Evolutionary conservation across 1,284 basidiomycete species (phyloP), one percentile per base, ranked within the genome.

Genomic region (Cryptococcus sp.): DNA sequence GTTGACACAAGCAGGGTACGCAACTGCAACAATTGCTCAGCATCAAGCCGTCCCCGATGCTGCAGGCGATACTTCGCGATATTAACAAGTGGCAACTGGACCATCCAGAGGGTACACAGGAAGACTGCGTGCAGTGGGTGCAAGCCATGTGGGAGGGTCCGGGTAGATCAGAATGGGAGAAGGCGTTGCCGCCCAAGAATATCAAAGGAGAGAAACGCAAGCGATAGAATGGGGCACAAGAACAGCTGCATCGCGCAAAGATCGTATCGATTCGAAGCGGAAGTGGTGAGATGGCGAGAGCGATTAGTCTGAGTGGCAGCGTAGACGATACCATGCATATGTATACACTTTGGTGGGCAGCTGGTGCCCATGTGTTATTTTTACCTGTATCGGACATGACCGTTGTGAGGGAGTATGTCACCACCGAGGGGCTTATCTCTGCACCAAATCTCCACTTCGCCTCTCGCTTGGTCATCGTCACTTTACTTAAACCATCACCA

Each of bases 61-160:
- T 87, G 6, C 83, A 85, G 27, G 76, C 82, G 23, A 82, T 88
- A 19, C 81, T 90, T n/a, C 78, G 82, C 19, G 83, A 82, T 41
- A 82, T 95, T 44, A 74, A 90, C 22, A 84, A 86, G 61, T 95
- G 91, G 90, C 91, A 93, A 72, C 82, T 96, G 13, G 86, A 85
- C 40, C 80, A 92, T 72, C 90, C 92, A 0, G 69, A 81, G 1
- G 83, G 82, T 0, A 84, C 84, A 1, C 84, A 84, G 68, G 87
- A 86, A 5, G 84, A 87, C 8, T 91, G 90, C 70, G 74, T 82
- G 31, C 72, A 72, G 22, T 95, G 90, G 90, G 77, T 97, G 4
- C 50, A 60, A 47, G 49, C 51, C n/a, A 46, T 57, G 55, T 77
- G 75, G 75, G 56, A 66, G n/a, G 66, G 66, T 3, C 54, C 56